Percentiles rank a stretch among this genome's conserved stretches.
Conservation (phyloP, 1,139 yeast species). For the Yamadazyma jaroonii region DNA sequence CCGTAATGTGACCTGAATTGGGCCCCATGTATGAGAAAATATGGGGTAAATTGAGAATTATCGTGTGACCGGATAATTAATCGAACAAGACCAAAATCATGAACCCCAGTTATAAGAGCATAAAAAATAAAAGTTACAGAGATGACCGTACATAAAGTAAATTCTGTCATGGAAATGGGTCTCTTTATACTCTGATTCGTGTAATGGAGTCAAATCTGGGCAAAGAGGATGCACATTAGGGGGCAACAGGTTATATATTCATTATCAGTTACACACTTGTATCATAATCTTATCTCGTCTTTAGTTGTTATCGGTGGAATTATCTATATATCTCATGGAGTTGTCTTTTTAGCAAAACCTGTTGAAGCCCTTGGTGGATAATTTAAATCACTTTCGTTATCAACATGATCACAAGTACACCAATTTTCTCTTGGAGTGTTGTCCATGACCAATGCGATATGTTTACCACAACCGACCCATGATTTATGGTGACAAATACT, state of each 20-base stretch:
- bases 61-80: background rate
- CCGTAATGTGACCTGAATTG: no score
- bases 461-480: conserved; percentile 39
- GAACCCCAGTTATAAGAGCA: no score
- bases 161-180: no score
- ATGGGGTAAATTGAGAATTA: conserved; percentile 3
- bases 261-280: background rate
- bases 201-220: no score
- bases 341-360: conserved; percentile 31
- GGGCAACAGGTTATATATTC: no score
- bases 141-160: no score
- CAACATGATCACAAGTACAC: conserved; percentile 39
- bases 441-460: conserved; percentile 32
- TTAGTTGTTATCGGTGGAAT: no score
- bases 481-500: conserved; percentile 27
- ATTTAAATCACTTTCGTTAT: conserved; percentile 18
- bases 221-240: no score
- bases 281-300: no score
- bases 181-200: no score
- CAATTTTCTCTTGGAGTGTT: conserved; percentile 31
- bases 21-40: conserved; percentile 1
- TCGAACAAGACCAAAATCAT: no score
- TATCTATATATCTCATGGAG: conserved; percentile 1
- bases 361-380: conserved; percentile 48
- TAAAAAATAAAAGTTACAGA: no score